Evolutionary conservation across 2,329 filamentous ascomycete genomes (phyloP), one percentile per base, ranked within the genome.

Genomic region (Aspergillus pseudotamarii): DNA sequence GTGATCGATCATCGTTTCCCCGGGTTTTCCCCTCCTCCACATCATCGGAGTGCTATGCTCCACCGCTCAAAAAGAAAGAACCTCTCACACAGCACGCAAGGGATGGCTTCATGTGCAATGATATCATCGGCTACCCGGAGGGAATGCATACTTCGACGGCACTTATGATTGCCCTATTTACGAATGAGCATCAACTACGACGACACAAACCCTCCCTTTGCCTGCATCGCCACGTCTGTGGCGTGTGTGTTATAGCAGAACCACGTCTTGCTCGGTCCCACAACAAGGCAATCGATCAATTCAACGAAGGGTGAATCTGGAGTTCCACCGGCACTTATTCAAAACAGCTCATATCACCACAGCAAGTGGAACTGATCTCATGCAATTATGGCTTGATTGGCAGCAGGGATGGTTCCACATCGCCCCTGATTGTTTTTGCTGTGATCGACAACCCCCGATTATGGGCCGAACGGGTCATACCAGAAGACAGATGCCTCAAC

Each of bases 41-140:
- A 9, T 28, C n/a, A 26, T 28, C 19, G 51, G 51, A 54, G 30
- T 23, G 30, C 51, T 36, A 14, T 54, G 19, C 30, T 36, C 51
- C 51, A 54, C 51, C 11, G 5, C 30, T 50, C 26, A 43, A 32
- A 32, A 30, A 21, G 19, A 28, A 64, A 26, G 26, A 10, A 16
- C 34, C 34, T 36, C 34, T 36, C 34, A 36, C 14, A 36, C 5
- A 36, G 38, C 38, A 41, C 38, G 62, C 62, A 64, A 64, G 58
- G 54, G 57, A 45, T 55, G 36, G 21, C 59, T 48, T 61, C 64
- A 66, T 64, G 62, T 62, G 57, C 53, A 28, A 64, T 66, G 64
- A 66, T 46, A 51, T 66, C 64, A 64, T 66, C 19, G 45, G 43
- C 14, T 36, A 36, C 14, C 12, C 6, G 34, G 26, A 4, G 14